These are phyloP conservation scores for Gymnopilus dilepis DNA, from an alignment of 768 basidiomycete genomes.

Conservation along the genomic window DNA sequence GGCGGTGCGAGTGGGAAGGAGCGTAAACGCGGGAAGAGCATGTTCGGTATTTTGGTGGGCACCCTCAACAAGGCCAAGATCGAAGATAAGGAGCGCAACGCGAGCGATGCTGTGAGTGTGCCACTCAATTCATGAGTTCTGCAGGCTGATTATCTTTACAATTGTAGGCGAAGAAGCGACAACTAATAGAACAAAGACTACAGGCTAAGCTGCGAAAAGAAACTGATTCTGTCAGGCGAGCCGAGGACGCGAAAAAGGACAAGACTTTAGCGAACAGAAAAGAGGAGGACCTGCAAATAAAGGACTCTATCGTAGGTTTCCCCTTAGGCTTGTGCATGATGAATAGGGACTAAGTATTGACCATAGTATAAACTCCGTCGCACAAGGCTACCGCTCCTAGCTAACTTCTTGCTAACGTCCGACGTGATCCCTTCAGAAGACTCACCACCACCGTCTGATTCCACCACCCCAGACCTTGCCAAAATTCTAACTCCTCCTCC, in stretches of 20 bases:
- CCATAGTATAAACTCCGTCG: slow-evolving; percentile 74
- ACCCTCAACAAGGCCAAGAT: slow-evolving; percentile 88
- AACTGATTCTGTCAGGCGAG: slow-evolving; percentile 83
- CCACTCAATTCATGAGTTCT: too few species aligned
- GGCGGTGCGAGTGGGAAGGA: slow-evolving; percentile 50
- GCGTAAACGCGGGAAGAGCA: slow-evolving; percentile 84
- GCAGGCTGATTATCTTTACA: too few species aligned
- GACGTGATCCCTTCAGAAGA: slow-evolving; percentile 61
- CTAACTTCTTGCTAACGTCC: slow-evolving; percentile 78
- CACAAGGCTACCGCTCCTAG: slow-evolving; percentile 70
- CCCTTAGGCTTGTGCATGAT: too few species aligned
- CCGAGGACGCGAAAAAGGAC: slow-evolving; percentile 87
- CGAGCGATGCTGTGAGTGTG: slow-evolving; percentile 83
- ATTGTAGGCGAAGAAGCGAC: slow-evolving; percentile 90
- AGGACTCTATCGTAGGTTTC: slow-evolving; percentile 75
- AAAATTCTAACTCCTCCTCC: slow-evolving; percentile 53
- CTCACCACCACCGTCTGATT: slow-evolving; percentile 31
- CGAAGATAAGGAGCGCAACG: slow-evolving; percentile 83
- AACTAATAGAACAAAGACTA: slow-evolving; percentile 82
- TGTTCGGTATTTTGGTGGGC: slow-evolving; percentile 84
- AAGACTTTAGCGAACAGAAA: slow-evolving; percentile 75
- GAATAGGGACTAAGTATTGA: too few species aligned
- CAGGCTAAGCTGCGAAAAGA: slow-evolving; percentile 86
- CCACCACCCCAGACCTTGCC: slow-evolving; percentile 28
- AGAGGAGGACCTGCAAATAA: slow-evolving; percentile 83